Evolutionary conservation across 2,329 filamentous ascomycete species (phyloP).

Genomic region (Neurospora sp.): DNA sequence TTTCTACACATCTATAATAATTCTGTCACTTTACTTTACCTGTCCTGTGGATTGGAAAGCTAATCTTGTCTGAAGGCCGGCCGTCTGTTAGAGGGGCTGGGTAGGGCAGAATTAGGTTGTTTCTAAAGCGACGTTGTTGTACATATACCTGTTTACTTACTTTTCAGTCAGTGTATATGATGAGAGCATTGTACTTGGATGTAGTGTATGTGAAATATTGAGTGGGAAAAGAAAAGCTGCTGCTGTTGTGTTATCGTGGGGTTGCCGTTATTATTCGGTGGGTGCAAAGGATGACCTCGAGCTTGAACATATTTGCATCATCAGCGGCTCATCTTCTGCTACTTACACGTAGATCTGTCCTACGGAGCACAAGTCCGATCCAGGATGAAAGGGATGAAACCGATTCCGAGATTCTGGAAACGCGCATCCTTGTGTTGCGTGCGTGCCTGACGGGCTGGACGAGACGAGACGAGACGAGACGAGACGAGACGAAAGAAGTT

Average conservation of each 20-base stretch:
- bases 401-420: not conserved
- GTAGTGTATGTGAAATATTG: not conserved
- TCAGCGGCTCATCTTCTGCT: not conserved
- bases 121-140: not conserved
- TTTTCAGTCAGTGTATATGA: not conserved
- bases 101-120: not conserved
- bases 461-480: not conserved
- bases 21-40: not conserved
- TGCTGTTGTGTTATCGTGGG: no score
- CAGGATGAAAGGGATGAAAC: not conserved
- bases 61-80: not conserved
- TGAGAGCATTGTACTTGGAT: not conserved
- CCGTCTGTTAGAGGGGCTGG: not conserved
- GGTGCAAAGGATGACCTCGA: no score
- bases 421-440: not conserved
- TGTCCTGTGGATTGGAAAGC: not conserved
- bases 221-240: not conserved
- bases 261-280: no score
- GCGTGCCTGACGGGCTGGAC: not conserved
- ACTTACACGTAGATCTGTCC: not conserved
- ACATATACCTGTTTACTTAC: not conserved
- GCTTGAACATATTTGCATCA: not conserved
- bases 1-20: not conserved
- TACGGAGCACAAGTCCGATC: not conserved
- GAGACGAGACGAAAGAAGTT: not conserved